phyloP scores from a whole-genome alignment of 2,329 filamentous ascomycete genomes.

The Stemphylium lycopersici region DNA sequence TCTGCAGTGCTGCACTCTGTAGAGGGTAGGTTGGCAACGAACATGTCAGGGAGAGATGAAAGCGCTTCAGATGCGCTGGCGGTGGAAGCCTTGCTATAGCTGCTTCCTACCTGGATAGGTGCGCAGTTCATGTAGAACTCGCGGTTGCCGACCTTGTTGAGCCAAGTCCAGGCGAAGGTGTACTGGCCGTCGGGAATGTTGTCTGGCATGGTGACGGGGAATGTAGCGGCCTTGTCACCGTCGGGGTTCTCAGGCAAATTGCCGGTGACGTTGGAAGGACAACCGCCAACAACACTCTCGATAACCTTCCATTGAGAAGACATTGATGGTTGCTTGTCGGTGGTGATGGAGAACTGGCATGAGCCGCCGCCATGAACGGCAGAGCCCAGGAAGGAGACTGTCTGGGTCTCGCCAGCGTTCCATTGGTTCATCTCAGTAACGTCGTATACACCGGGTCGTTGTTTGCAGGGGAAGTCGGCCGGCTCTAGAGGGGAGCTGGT shows the following conservation, averaged over 20 bases:
- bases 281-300: slow-evolving; percentile 84
- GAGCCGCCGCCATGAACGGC: slow-evolving; percentile 90
- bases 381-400: slow-evolving; percentile 41
- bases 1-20: slow-evolving; percentile 61
- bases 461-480: slow-evolving; percentile 83
- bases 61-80: slow-evolving; percentile 45
- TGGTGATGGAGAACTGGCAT: slow-evolving; percentile 87
- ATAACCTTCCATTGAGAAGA: slow-evolving; percentile 83
- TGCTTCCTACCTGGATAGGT: slow-evolving; percentile 67
- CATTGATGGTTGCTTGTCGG: slow-evolving; percentile 69
- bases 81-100: slow-evolving; percentile 45
- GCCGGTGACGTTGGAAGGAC: slow-evolving; percentile 67
- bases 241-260: slow-evolving; percentile 29
- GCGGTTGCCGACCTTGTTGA: slow-evolving; percentile 89
- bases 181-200: slow-evolving; percentile 76
- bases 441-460: slow-evolving; percentile 55
- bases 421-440: slow-evolving; percentile 65
- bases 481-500: slow-evolving; percentile 69
- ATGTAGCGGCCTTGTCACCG: slow-evolving; percentile 64
- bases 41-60: slow-evolving; percentile 72
- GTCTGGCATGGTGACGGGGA: slow-evolving; percentile 74
- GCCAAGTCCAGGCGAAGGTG: slow-evolving; percentile 90
- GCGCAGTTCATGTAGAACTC: slow-evolving; percentile 99
- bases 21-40: slow-evolving; percentile 70
- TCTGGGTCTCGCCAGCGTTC: slow-evolving; percentile 58